Evolutionary conservation across 805 yeast genomes (phyloP).

Genomic region (Ogataea degrootiae): DNA sequence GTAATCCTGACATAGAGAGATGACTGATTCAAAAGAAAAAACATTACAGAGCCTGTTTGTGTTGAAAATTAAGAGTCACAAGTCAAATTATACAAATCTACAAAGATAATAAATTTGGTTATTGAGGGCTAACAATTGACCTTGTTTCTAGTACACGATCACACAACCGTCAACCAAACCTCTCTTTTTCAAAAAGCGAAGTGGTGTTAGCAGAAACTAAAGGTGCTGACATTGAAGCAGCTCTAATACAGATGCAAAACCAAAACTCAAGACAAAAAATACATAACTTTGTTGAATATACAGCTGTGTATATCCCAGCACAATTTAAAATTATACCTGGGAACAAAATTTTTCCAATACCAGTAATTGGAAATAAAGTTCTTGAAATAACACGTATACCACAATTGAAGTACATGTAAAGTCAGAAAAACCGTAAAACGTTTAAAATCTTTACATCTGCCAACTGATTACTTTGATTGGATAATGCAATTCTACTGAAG

Average conservation of each 20-base stretch:
- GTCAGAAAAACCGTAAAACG: constrained; percentile 65
- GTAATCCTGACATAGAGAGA: no score
- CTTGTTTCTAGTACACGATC: not conserved
- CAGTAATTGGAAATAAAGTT: constrained; percentile 59
- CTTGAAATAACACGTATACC: constrained; percentile 35
- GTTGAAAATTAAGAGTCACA: no score
- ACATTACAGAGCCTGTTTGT: no score
- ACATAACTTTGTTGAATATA: constrained; percentile 39
- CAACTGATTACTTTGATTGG: constrained; percentile 55
- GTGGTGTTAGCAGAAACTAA: constrained; percentile 56
- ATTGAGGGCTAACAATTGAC: no score
- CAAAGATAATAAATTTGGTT: no score
- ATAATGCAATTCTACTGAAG: constrained; percentile 58
- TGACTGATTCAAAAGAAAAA: not conserved
- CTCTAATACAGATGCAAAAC: constrained; percentile 51
- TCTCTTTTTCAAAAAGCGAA: constrained; percentile 59
- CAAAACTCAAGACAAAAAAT: constrained; percentile 60
- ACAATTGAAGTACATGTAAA: constrained; percentile 49
- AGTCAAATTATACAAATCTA: no score
- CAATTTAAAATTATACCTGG: constrained; percentile 43
- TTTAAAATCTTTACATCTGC: constrained; percentile 40
- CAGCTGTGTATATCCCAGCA: constrained; percentile 51
- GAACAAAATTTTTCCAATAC: constrained; percentile 43
- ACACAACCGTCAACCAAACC: constrained; percentile 48
- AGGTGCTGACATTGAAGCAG: constrained; percentile 59